Base-by-base conservation (phyloP, 495 filamentous ascomycete species). In the Podospora australis region DNA sequence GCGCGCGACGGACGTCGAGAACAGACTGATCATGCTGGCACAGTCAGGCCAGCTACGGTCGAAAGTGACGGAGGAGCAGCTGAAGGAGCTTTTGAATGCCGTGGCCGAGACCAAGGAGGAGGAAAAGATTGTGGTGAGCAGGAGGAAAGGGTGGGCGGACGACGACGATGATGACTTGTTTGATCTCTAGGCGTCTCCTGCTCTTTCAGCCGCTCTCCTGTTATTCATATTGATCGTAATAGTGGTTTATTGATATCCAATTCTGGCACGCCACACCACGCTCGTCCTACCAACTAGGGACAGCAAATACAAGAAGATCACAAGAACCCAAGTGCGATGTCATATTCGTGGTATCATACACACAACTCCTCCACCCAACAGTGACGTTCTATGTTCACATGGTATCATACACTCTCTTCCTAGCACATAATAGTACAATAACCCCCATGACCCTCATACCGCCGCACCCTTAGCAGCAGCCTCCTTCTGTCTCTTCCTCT, bases 11-110 rank as follows among this genome's bases (percentile, higher is more conserved):
- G 89, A 96, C 58, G 79, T 97, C 46, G 92, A 98, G 72, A 91
- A 90, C 76, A 70, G 91, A 34, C 78, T 98, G 26, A 87, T 98
- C 66, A 88, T 84, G 83, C 78, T 98, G 43, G 90, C 91, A 23
- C 86, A 88, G 51, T 76, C 79, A 10, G 89, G 90, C 20, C 91
- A 96, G 71, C 71, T 98, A 28, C 81, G 88, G 14, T 69, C 78
- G 48, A 91, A 94, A 57, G 90, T 97, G 38, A 90, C 87, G 1
- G 92, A 98, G 68, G 83, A 84, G 40, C 90, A 97, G 68, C 74
- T 98, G 50, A 95, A 97, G 71, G 87, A 95, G 50, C 70, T 98
- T 30, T 64, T 98, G 55, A 84, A 79, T 44, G 88, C 88, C 13
- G 72, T 97, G 49, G 82, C 85, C 11, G 86, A 94, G 65, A 84